A percentile compares a stretch with the other conserved stretches of the same genome.
Conservation (phyloP, 176 grass and related monocot species). For the Cenchrus americanus region DNA sequence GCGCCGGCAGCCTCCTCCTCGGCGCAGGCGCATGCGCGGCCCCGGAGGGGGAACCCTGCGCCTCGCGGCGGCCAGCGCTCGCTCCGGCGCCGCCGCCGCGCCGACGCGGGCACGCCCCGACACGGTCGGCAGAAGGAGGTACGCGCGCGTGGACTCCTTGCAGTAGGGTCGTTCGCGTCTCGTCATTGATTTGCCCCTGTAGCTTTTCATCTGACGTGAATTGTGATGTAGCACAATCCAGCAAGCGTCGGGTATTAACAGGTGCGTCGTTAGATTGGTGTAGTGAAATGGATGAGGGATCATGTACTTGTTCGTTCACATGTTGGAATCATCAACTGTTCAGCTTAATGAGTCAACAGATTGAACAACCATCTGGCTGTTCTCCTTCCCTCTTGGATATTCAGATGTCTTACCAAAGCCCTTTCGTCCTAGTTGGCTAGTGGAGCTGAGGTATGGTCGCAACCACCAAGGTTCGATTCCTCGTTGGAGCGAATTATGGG, state of each 20-base stretch:
- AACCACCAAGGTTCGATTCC: no score
- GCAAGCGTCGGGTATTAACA: not conserved
- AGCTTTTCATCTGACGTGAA: no score
- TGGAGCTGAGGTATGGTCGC: no score
- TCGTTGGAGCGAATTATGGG: no score
- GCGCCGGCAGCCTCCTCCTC: not conserved
- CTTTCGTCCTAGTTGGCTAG: no score
- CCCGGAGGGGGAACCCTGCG: not conserved
- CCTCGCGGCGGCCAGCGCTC: not conserved
- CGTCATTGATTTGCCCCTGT: not conserved
- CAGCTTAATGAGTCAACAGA: not conserved
- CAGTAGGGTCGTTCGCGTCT: not conserved
- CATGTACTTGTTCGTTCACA: not conserved
- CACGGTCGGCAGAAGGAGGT: constrained; percentile 39
- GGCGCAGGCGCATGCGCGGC: not conserved
- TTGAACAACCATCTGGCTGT: not conserved
- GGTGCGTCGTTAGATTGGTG: not conserved
- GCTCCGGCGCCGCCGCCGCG: not conserved
- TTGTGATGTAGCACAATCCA: no score
- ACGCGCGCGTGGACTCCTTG: not conserved
- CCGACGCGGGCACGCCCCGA: no score
- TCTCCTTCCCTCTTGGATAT: not conserved
- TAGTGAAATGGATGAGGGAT: not conserved
- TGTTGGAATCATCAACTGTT: no score
- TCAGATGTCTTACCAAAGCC: no score